Percentiles rank a stretch among this genome's conserved stretches.
Evolutionary conservation across 1,284 basidiomycete genomes (phyloP).

Genomic region (Cryptococcus maquisensis): DNA sequence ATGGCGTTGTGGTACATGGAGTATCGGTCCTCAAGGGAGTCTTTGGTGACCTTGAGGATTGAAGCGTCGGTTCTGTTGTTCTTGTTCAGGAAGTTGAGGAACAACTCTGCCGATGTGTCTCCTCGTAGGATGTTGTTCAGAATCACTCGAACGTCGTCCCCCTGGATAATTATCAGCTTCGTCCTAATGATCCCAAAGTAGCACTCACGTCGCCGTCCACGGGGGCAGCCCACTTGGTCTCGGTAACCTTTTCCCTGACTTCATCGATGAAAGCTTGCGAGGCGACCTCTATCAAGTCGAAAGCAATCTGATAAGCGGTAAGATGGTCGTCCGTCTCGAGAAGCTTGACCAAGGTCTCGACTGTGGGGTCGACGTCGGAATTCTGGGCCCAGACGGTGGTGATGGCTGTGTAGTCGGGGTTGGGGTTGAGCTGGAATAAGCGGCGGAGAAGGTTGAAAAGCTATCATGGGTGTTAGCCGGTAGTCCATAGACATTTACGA

Average conservation of each 20-base stretch:
- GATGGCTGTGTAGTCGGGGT: constrained; percentile 68
- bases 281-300: constrained; percentile 88
- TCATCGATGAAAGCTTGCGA: constrained; percentile 83
- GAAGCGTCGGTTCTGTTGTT: constrained; percentile 89
- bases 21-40: constrained; percentile 84
- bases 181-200: not conserved
- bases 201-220: constrained; percentile 18
- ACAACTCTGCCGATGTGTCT: constrained; percentile 82
- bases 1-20: constrained; percentile 95
- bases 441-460: constrained; percentile 61
- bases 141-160: constrained; percentile 15
- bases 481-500: not conserved
- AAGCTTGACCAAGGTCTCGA: constrained; percentile 36
- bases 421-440: constrained; percentile 66
- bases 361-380: constrained; percentile 62
- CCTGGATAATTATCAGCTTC: constrained; percentile 8
- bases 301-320: constrained; percentile 87
- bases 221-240: constrained; percentile 27
- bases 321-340: constrained; percentile 53
- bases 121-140: constrained; percentile 77
- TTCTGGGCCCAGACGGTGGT: constrained; percentile 85
- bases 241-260: constrained; percentile 48
- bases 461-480: constrained; percentile 21
- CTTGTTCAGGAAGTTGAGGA: constrained; percentile 87
- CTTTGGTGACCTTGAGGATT: constrained; percentile 88